Evolutionary conservation across 2,329 filamentous ascomycete species (phyloP).

Genomic region (Ophiostoma pallidulum): DNA sequence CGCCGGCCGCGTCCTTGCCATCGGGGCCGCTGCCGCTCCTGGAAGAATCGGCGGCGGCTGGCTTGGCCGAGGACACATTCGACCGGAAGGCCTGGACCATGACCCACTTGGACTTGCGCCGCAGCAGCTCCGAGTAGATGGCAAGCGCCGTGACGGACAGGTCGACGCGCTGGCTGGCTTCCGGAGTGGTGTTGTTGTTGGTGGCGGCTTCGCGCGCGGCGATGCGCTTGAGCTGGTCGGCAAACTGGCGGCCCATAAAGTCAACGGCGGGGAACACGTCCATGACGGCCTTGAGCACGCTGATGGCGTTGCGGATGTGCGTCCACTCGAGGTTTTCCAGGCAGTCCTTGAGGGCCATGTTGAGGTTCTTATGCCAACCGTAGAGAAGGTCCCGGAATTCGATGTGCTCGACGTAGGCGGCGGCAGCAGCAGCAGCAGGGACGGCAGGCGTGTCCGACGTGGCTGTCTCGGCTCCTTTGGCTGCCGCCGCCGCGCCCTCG

Average conservation of each 20-base stretch:
- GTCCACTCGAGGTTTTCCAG: constrained; percentile 83
- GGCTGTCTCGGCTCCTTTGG: background rate
- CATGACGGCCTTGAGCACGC: constrained; percentile 70
- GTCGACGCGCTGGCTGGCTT: constrained; percentile 57
- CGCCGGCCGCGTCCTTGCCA: constrained; percentile 16
- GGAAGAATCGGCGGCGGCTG: constrained; percentile 7
- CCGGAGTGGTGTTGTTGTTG: constrained; percentile 30
- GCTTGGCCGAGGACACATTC: constrained; percentile 31
- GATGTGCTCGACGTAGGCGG: constrained; percentile 65
- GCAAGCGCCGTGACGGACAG: constrained; percentile 65
- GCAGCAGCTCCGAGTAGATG: constrained; percentile 59
- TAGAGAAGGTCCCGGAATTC: constrained; percentile 78
- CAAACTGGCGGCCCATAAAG: constrained; percentile 67
- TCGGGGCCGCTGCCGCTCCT: too few species aligned
- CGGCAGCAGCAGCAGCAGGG: background rate
- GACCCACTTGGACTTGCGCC: constrained; percentile 58
- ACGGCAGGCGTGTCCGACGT: too few species aligned
- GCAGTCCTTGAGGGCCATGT: constrained; percentile 70
- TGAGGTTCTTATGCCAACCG: constrained; percentile 82
- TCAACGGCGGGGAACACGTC: constrained; percentile 82
- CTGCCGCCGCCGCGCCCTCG: background rate
- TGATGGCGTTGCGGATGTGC: constrained; percentile 94
- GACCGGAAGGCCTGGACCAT: constrained; percentile 64
- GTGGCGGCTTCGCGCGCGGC: constrained; percentile 48
- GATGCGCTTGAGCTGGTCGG: constrained; percentile 56